These are phyloP conservation scores for Rhizopogon roseolus DNA, from an alignment of 768 basidiomycete species.

Conservation along the genomic window DNA sequence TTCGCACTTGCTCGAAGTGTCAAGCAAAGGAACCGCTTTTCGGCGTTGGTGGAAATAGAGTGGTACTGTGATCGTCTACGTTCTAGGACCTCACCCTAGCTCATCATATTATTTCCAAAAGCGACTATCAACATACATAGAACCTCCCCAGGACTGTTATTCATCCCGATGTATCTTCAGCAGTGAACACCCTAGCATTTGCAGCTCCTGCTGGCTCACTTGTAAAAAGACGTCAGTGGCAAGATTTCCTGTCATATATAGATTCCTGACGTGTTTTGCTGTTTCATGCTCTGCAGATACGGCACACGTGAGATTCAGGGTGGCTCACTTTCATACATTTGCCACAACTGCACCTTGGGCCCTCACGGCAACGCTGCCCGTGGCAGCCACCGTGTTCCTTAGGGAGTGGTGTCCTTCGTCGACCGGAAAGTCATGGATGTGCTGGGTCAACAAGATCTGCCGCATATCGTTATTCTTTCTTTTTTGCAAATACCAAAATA, in stretches of 20 bases:
- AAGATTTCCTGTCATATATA: background rate
- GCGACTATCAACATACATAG: slow-evolving; percentile 20
- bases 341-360: slow-evolving; percentile 19
- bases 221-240: slow-evolving; percentile 21
- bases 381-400: slow-evolving; percentile 17
- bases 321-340: slow-evolving; percentile 26
- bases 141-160: slow-evolving; percentile 25
- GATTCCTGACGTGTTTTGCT: background rate
- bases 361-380: slow-evolving; percentile 8
- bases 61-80: slow-evolving; percentile 8
- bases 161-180: slow-evolving; percentile 25
- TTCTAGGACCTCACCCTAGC: background rate
- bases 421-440: background rate
- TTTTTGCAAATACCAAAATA: background rate
- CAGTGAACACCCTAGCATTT: slow-evolving; percentile 21
- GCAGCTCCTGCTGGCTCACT: slow-evolving; percentile 22
- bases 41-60: slow-evolving; percentile 13
- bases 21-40: slow-evolving; percentile 21
- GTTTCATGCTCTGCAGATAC: slow-evolving; percentile 11
- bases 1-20: slow-evolving; percentile 28
- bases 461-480: background rate
- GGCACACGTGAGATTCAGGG: slow-evolving; percentile 25
- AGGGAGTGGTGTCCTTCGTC: background rate
- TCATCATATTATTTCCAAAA: slow-evolving; percentile 1
- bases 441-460: background rate